A percentile compares a stretch with the other conserved stretches of the same genome.
phyloP scores from a whole-genome alignment of 83 land plant species.

The Thuja plicata region DNA sequence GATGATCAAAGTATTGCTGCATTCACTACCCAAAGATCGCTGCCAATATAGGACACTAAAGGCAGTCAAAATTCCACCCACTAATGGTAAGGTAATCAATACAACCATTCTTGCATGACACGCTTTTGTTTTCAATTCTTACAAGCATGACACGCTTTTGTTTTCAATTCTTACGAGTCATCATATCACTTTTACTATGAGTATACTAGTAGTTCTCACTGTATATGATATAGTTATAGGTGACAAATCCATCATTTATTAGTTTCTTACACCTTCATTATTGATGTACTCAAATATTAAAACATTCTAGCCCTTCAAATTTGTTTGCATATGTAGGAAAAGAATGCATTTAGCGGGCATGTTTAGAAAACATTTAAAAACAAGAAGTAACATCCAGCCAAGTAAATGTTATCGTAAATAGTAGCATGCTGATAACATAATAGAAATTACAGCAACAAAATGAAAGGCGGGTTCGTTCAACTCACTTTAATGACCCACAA shows the following conservation, averaged over 20 bases:
- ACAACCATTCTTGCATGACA: not conserved
- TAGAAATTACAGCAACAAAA: not conserved
- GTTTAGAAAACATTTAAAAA: not conserved
- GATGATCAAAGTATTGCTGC: too few species aligned
- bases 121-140: not conserved
- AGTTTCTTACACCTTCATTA: not conserved
- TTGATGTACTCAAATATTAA: not conserved
- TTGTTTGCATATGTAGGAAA: not conserved
- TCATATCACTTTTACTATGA: not conserved
- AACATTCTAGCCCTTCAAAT: not conserved
- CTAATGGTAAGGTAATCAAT: too few species aligned
- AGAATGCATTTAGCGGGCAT: not conserved
- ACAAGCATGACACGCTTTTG: not conserved
- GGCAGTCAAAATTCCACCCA: not conserved
- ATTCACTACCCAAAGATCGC: too few species aligned
- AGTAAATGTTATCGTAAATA: not conserved
- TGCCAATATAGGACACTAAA: too few species aligned
- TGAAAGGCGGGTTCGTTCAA: not conserved
- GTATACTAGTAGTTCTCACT: not conserved
- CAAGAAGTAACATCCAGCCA: not conserved
- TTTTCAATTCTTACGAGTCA: not conserved
- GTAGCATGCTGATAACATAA: not conserved
- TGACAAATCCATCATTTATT: not conserved
- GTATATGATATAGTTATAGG: not conserved
- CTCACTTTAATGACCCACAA: not conserved